Conservation (phyloP, 192 early-diverging fungal species). For the Pilobolus umbonatus region DNA sequence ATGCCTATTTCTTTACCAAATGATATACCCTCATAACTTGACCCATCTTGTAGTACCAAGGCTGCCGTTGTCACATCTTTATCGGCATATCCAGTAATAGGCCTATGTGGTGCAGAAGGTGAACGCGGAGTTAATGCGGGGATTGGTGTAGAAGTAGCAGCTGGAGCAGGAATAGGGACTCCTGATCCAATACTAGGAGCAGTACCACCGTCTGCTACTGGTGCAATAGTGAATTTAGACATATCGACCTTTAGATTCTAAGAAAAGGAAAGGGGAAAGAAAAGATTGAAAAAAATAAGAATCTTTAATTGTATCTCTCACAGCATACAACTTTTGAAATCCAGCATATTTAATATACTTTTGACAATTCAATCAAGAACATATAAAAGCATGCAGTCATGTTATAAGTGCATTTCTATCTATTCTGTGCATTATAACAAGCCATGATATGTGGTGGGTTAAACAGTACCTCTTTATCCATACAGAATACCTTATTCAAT, state of each 20-base stretch:
- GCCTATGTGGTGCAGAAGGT: constrained; percentile 34
- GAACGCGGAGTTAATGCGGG: constrained; percentile 26
- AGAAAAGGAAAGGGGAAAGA: constrained; percentile 6
- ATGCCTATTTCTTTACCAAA: constrained; percentile 90
- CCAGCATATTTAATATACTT: too few relatives aligned
- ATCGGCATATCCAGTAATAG: constrained; percentile 30
- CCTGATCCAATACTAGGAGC: constrained; percentile 10
- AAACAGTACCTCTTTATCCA: too few relatives aligned
- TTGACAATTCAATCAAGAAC: too few relatives aligned
- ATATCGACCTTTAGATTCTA: constrained; percentile 1
- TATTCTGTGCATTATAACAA: too few relatives aligned
- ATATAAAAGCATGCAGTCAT: too few relatives aligned
- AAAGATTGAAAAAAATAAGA: too few relatives aligned
- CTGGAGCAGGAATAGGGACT: constrained; percentile 26
- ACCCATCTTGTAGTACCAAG: constrained; percentile 84
- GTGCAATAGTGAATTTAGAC: constrained; percentile 13
- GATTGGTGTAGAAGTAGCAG: constrained; percentile 24
- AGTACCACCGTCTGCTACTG: constrained; percentile 19
- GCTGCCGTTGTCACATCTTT: constrained; percentile 50
- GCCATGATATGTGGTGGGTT: too few relatives aligned
- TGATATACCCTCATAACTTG: constrained; percentile 82
- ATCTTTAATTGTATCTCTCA: too few relatives aligned
- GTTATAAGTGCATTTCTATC: too few relatives aligned
- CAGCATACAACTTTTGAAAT: too few relatives aligned
- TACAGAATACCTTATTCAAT: too few relatives aligned